Evolutionary conservation across 2,329 filamentous ascomycete species (phyloP), one percentile per base, ranked within the genome.

Genomic region (Ophiobolus disseminans): DNA sequence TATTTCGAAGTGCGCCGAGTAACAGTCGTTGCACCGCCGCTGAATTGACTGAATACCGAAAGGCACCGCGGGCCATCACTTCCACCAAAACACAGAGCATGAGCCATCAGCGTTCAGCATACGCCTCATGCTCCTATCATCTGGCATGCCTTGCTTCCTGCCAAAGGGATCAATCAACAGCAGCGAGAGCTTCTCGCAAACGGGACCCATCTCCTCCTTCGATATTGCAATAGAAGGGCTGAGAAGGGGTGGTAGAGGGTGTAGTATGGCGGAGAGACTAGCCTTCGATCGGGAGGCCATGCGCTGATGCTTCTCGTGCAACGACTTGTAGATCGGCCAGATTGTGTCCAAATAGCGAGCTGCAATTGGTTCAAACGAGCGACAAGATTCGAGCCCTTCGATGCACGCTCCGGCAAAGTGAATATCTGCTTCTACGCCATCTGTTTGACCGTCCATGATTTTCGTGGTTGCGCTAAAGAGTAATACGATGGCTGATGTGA

Each of bases 101-200:
- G 62, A 66, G 13, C 69, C 69, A 49, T 72, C 69, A 5, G 53
- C 53, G 37, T 65, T 72, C 26, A 70, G 41, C n/a, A 68, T 16
- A 4, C 69, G 61, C 36, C 70, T 53, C 58, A 58, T 66, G 22
- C 59, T 65, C 11, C 58, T 57, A 43, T 64, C 57, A 2, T 42
- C 49, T 1, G 40, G 28, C 22, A 59, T 22, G n/a, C 53, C 39
- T 39, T 71, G 66, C 45, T 65, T 71, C 21, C 70, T 55, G 7
- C 70, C 70, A 41, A 73, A 74, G 5, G 70, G 71, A 49, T 74
- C 69, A 1, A 57, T 66, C 2, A 74, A 60, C 17, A 74, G 52
- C 4, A 56, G 19, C 1, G 63, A 68, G 11, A 74, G 50, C 50
- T 71, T 72, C 50, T 69, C 66, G 2, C 65, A 63, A n/a, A 72